phyloP scores from a whole-genome alignment of 1,284 basidiomycete genomes.

The Ceratobasidium sp. region DNA sequence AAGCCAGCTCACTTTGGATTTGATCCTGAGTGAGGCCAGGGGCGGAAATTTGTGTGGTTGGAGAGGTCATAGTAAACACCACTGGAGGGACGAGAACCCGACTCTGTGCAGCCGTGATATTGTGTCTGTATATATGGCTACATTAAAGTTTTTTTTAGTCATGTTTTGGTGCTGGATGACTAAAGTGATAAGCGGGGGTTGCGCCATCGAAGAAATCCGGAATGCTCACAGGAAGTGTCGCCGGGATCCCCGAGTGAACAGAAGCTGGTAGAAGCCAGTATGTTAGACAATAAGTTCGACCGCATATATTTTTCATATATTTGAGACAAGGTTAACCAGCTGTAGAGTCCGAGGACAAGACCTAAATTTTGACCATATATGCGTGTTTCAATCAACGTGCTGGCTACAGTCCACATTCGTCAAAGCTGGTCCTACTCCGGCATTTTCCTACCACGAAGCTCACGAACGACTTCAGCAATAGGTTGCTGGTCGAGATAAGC shows the following conservation, averaged over 20 bases:
- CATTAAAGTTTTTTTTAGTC: no score
- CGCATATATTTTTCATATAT: no score
- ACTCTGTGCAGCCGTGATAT: no score
- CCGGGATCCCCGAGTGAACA: background rate
- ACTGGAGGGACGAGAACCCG: background rate
- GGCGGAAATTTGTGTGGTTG: slow-evolving; percentile 15
- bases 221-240: no score
- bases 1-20: slow-evolving; percentile 1
- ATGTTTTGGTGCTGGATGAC: background rate
- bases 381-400: no score
- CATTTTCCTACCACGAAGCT: background rate
- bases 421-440: background rate
- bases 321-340: no score
- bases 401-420: no score
- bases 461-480: background rate
- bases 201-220: no score
- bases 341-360: no score
- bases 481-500: slow-evolving; percentile 12
- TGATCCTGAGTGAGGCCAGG: slow-evolving; percentile 7
- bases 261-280: background rate
- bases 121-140: no score
- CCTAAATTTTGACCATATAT: no score
- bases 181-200: background rate
- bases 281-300: no score
- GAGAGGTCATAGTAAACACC: background rate